Evolutionary conservation across 768 basidiomycete species (phyloP), one percentile per base, ranked within the genome.

Genomic region (Kondoa subrosea): DNA sequence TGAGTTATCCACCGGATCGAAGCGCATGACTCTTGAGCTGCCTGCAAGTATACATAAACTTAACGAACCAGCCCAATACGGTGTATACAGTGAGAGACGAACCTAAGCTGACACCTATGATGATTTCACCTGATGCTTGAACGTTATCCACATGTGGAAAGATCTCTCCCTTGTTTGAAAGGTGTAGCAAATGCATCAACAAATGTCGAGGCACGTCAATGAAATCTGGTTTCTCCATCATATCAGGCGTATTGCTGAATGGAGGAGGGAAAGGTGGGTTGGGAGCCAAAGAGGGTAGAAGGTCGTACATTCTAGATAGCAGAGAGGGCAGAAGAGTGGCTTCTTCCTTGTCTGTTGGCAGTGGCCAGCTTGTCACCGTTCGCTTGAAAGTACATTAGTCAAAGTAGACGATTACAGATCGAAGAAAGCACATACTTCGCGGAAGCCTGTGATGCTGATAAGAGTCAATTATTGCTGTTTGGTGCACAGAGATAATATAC

Each of bases 141-240:
- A 79, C 70, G 68, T 78, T 78, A 70, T 80, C 79, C 57, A 80
- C 78, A 69, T 80, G 79, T 3, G 74, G 75, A 14, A 74, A 66
- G 67, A 80, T 80, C 58, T 75, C 67, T n/a, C 79, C 79, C 1
- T 69, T n/a, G 0, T 75, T 73, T 0, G 77, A 72, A 8, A 80
- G 77, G 67, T 80, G 79, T 14, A 80, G 72, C 3, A 77, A 71
- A 64, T 80, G 79, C 26, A 77, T 76, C 58, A 67, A 64, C 40
- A 72, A 68, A 57, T 71, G 69, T 3, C 12, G 16, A n/a, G 26
- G 61, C n/a, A 32, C 14, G 15, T 33, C 29, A 63, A 50, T 50
- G 12, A 50, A 8, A 21, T 50, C 40, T 50, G 8, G 40, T 63
- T 12, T 12, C n/a, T n/a, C n/a, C 25, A 25, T 31, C 25, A 12